Evolutionary conservation across 2,329 filamentous ascomycete genomes (phyloP), one percentile per base, ranked within the genome.

Genomic region (Ceratocystiopsis minuta): DNA sequence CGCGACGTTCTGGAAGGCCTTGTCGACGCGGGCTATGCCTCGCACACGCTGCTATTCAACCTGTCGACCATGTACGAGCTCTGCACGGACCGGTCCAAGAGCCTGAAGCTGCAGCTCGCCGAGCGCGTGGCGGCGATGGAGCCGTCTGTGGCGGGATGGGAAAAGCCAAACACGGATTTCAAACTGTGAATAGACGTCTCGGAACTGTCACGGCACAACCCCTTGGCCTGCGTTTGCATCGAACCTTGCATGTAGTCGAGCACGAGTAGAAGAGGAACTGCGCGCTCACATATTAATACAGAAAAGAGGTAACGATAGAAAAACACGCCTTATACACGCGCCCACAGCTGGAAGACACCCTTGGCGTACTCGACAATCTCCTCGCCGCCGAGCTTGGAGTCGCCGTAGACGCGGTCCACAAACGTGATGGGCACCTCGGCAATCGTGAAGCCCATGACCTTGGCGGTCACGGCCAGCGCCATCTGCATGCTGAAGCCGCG

Each of bases 401-500:
- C 45, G 31, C 90, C 90, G 58, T 94, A 98, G 38, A 98, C 62
- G 44, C 90, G 76, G 60, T 98, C 92, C 35, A 96, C 90, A 59
- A 98, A 98, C 18, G 75, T 83, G 51, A 98, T 98, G 13, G 90
- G 90, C 46, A 94, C 88, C 68, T 98, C 90, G 15, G 83, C 84
- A 31, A 98, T 88, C 34, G 78, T 82, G 65, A 75, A 93, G 1
- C 90, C 88, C 83, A 95, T 87, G 15, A 81, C 83, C 74, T 95
- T 95, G 32, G 90, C 90, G 47, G 87, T 72, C 10, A 96, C 88
- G 79, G 95, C 96, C 77, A 98, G 81, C 70, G 95, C 88, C 90
- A 98, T 98, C 75, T 98, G 90, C 70, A 98, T 98, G 35, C 82
- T 88, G 60, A 96, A 98, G 3, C 90, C 90, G 66, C 96, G 94